phyloP scores from a whole-genome alignment of 306 rosid species.

The Glycine soja region DNA sequence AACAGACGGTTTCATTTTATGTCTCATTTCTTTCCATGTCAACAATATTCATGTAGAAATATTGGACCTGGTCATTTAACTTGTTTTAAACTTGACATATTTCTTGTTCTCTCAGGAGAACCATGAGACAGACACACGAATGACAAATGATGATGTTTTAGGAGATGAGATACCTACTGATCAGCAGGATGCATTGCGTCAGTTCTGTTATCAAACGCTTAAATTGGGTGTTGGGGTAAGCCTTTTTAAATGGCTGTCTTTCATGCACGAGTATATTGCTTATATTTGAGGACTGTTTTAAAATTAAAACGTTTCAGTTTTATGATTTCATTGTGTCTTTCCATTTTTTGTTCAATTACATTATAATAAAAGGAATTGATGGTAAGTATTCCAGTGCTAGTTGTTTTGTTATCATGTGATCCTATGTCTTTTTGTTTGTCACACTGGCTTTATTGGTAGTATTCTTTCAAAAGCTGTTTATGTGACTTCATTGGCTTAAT shows the following conservation, averaged over 20 bases:
- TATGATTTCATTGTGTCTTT: conserved; percentile 7
- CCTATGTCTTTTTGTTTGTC: conserved; percentile 13
- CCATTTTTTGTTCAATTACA: conserved; percentile 30
- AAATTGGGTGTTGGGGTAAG: conserved; percentile 83
- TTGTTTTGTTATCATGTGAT: conserved; percentile 13
- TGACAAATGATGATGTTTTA: conserved; percentile 97
- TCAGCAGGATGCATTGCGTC: conserved; percentile 88
- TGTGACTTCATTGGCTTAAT: background rate
- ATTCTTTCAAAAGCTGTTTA: conserved; percentile 20
- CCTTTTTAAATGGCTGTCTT: conserved; percentile 30
- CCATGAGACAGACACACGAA: conserved; percentile 57
- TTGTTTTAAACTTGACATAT: conserved; percentile 37
- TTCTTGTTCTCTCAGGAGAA: conserved; percentile 63
- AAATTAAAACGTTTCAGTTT: conserved; percentile 15
- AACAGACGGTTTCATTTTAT: background rate
- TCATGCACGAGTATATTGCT: background rate
- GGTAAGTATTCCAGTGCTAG: conserved; percentile 4
- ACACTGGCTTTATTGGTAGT: conserved; percentile 31
- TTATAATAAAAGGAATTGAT: conserved; percentile 34
- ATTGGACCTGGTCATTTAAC: conserved; percentile 20
- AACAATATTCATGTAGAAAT: conserved; percentile 9
- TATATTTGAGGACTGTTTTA: too few species aligned
- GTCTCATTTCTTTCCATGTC: background rate
- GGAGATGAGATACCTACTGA: conserved; percentile 98
- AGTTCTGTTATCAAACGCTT: conserved; percentile 91